Evolutionary conservation across 345 rosid species (phyloP).

Genomic region (Salix caprea): DNA sequence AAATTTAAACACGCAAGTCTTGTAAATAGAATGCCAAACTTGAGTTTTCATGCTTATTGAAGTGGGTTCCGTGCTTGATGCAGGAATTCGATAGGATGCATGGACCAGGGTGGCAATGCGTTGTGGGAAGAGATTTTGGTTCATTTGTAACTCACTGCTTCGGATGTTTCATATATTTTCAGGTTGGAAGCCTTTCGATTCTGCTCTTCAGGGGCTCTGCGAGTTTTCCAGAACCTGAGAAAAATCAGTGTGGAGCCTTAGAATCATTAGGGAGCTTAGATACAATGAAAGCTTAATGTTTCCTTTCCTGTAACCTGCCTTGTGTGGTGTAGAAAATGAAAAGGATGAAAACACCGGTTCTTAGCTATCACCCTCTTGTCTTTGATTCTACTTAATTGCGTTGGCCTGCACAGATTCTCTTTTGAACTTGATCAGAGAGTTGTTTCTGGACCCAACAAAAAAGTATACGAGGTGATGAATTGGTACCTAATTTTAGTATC

Average conservation of each 20-base stretch:
- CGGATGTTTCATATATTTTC: conserved; percentile 59
- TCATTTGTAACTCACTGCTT: conserved; percentile 60
- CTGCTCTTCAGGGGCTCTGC: conserved; percentile 63
- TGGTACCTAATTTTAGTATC: too few relatives aligned
- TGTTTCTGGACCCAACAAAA: too few relatives aligned
- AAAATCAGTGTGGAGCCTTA: conserved; percentile 9
- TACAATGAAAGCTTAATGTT: conserved; percentile 12
- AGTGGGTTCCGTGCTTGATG: background rate
- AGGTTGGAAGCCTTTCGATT: conserved; percentile 52
- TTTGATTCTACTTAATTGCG: background rate
- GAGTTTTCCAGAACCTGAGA: conserved; percentile 17
- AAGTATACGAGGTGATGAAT: too few relatives aligned
- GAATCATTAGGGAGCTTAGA: conserved; percentile 16
- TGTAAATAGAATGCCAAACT: background rate
- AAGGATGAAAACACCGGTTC: background rate
- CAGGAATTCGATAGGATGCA: conserved; percentile 54
- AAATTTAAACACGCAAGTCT: too few relatives aligned
- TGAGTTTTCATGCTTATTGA: background rate
- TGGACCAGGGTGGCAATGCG: conserved; percentile 67
- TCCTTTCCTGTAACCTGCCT: background rate
- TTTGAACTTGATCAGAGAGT: background rate
- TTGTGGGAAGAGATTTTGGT: conserved; percentile 64
- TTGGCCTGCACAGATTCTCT: background rate
- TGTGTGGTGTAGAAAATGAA: conserved; percentile 1
- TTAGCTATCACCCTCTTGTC: background rate